Conservation (phyloP, 306 rosid species). For the Lathyrus oleraceus region DNA sequence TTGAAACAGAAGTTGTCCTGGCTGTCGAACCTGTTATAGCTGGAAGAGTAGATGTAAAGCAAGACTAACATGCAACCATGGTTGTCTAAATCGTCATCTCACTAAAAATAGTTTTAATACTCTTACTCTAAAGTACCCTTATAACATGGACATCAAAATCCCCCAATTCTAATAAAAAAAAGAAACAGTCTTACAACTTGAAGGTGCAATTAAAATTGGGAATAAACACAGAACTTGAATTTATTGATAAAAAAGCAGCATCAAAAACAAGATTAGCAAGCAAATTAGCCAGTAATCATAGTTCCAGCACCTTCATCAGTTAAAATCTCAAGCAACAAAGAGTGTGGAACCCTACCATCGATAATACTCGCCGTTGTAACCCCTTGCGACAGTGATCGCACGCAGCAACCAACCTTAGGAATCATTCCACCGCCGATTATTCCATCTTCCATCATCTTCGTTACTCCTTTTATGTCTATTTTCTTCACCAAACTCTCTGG, state of each 20-base stretch:
- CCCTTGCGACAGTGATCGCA: slow-evolving; percentile 79
- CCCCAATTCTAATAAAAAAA: too few species aligned
- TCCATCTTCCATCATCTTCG: slow-evolving; percentile 69
- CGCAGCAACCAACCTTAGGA: slow-evolving; percentile 87
- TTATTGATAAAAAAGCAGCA: background rate
- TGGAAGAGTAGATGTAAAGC: too few species aligned
- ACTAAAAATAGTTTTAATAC: too few species aligned
- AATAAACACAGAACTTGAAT: background rate
- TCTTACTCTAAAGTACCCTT: too few species aligned
- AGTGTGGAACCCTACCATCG: slow-evolving; percentile 79
- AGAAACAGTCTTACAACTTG: too few species aligned
- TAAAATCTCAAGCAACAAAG: slow-evolving; percentile 79
- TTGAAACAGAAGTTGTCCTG: too few species aligned
- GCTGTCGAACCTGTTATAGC: too few species aligned
- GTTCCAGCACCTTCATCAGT: slow-evolving; percentile 96
- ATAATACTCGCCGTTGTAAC: slow-evolving; percentile 83
- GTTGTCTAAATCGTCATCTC: too few species aligned
- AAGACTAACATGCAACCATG: too few species aligned
- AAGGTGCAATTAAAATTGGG: background rate
- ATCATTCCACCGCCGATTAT: slow-evolving; percentile 88
- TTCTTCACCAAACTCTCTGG: slow-evolving; percentile 71
- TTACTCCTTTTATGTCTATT: slow-evolving; percentile 73
- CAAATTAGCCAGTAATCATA: slow-evolving; percentile 68
- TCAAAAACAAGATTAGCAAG: background rate
- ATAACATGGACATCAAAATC: too few species aligned